phyloP scores from a whole-genome alignment of 2,329 filamentous ascomycete genomes.

The Amauroascus niger region DNA sequence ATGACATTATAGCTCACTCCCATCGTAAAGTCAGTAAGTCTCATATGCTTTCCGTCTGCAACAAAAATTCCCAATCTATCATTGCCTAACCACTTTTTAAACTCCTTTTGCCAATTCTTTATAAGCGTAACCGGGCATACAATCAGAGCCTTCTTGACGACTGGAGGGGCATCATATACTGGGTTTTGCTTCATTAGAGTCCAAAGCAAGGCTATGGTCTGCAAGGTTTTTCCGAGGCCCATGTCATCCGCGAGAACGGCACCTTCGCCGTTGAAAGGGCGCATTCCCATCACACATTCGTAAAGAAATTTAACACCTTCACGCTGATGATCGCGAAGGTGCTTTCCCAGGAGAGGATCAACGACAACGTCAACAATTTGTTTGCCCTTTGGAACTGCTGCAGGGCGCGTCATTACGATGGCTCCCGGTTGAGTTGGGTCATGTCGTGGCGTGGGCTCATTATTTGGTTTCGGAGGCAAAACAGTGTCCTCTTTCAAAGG shows the following conservation, averaged over 20 bases:
- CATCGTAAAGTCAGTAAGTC: constrained; percentile 58
- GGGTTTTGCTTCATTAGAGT: constrained; percentile 64
- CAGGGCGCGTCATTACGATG: constrained; percentile 57
- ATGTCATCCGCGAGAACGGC: constrained; percentile 67
- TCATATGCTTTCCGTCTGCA: constrained; percentile 50
- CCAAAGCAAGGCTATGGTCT: constrained; percentile 63
- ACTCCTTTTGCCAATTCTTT: constrained; percentile 64
- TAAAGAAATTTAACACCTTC: constrained; percentile 63
- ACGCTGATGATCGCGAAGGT: constrained; percentile 58
- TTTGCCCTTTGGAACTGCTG: constrained; percentile 48
- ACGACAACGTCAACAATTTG: constrained; percentile 63
- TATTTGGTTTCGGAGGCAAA: constrained; percentile 37
- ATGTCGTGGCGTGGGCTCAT: constrained; percentile 52
- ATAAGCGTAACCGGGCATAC: constrained; percentile 65
- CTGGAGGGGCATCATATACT: constrained; percentile 47
- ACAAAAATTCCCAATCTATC: constrained; percentile 61
- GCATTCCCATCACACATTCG: constrained; percentile 66
- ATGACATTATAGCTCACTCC: constrained; percentile 59
- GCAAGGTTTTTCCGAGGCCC: constrained; percentile 64
- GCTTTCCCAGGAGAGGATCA: constrained; percentile 54
- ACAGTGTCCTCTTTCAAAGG: constrained; percentile 49
- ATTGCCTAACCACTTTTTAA: constrained; percentile 63
- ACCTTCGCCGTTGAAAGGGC: constrained; percentile 55
- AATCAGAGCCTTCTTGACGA: constrained; percentile 61
- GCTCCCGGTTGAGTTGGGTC: constrained; percentile 51